Base-by-base conservation (phyloP, 1,284 basidiomycete species). In the Waitea zeae region DNA sequence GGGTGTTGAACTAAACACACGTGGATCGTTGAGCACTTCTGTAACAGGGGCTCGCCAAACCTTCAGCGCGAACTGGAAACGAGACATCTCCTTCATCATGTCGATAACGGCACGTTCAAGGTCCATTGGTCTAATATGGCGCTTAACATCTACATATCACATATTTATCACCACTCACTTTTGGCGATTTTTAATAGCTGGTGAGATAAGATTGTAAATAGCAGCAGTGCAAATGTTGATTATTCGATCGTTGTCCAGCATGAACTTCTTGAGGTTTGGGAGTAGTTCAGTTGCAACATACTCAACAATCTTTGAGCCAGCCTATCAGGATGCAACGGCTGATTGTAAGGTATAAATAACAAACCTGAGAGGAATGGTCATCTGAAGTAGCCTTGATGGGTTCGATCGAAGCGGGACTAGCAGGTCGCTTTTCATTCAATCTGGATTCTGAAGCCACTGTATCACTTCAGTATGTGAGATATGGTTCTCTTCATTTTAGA, bases 181-280 rank as follows among this genome's bases (percentile, higher is more conserved):
- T 32, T 68, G 52, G 46, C 75, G 77, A 15, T 70, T 68, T 49
- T 82, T 81, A 52, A 90, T 55, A 0, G 78, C 73, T 1, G 95
- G 89, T 20, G 65, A 71, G 20, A 96, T 61, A 30, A 96, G 71
- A 48, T 87, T 88, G 46, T 92, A 86, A 5, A 87, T 66, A 19
- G 96, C 74, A 44, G 83, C 89, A 27, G 66, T 75, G 50, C 86
- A 93, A 2, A 78, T 67, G 7, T 70, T 64, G 5, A 72, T 56
- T 7, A 92, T 66, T 50, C 79, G 87, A 56, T 98, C 95, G 17
- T 70, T 69, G 41, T 98, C 93, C 44, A 81, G 58, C 31, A 92
- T 60, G 50, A 95, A 78, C 40, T 70, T 73, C 13, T 87, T 74
- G 34, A 96, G 51, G 42, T 74, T 78, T 0, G 87, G 82, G 9